These are phyloP conservation scores for Hygrophoropsis aurantiaca DNA, from an alignment of 768 basidiomycete genomes.

Conservation along the genomic window DNA sequence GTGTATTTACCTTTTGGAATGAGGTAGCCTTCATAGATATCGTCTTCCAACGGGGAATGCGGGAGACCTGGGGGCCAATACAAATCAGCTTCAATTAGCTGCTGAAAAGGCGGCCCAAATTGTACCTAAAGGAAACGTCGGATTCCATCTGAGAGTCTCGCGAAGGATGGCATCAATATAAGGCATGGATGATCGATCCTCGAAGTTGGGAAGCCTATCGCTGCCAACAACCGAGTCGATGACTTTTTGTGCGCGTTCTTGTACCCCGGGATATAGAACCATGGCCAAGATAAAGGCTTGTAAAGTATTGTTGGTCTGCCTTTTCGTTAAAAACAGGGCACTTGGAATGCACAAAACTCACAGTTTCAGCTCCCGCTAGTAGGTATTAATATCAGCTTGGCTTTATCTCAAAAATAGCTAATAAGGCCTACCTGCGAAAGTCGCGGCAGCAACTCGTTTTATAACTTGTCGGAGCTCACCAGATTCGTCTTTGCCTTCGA, in stretches of 20 bases:
- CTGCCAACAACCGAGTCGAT: constrained; percentile 25
- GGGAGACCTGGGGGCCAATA: constrained; percentile 6
- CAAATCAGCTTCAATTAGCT: neutral
- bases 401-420: neutral
- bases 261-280: constrained; percentile 28
- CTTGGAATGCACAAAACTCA: neutral
- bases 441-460: neutral
- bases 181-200: constrained; percentile 21
- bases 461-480: neutral
- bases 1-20: constrained; percentile 22
- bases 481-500: neutral
- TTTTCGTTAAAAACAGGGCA: neutral
- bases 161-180: constrained; percentile 28
- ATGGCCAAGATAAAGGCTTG: constrained; percentile 35
- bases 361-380: neutral
- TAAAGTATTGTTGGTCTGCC: constrained; percentile 11
- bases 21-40: constrained; percentile 13
- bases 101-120: neutral
- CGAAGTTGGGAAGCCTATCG: constrained; percentile 25
- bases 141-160: constrained; percentile 27
- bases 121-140: constrained; percentile 23
- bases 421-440: neutral
- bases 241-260: constrained; percentile 25
- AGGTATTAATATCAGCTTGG: neutral
- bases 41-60: constrained; percentile 14